Evolutionary conservation across 208 protist genomes (phyloP), one percentile per base, ranked within the genome.

Genomic region (Phytomonas francai): DNA sequence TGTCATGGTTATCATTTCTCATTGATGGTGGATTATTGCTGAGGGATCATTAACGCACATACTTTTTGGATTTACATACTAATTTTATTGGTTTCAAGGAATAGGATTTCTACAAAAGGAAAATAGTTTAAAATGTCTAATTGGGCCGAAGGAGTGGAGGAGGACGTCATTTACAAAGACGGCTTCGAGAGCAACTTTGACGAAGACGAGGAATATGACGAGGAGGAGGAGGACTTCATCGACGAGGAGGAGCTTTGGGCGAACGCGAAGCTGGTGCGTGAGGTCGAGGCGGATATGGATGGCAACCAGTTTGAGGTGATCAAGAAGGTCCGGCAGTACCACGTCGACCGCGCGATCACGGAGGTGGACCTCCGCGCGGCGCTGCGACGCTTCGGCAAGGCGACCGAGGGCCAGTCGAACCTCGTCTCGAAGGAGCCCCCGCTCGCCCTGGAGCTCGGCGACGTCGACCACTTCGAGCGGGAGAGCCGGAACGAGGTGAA

Each of bases 371-470:
- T 90, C 19, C 87, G 87, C 39, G 77, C 81, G 22, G 74, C 67
- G 27, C 81, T 82, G 59, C 65, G 57, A 31, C 74, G 68, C 54
- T 92, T 90, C 67, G 87, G 84, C 39, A 88, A 88, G 60, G 84
- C 70, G 14, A 67, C 59, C 11, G 75, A 68, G 25, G 79, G 74
- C 51, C 69, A 79, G 56, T 63, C 68, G 25, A 63, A 57, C 9
- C 59, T 91, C 27, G 79, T 89, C 30, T 85, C 85, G 19, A 66
- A 74, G 28, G 87, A 92, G 61, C 76, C 83, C 22, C 90, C 85
- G 33, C 71, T 91, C 59, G 81, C 83, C 59, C 67, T 95, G 58
- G 90, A 95, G 72, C 77, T 93, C 67, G 90, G 87, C 58, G 74
- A 77, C 0, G 79, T 85, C 2, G 90, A 95, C 65, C 79, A 84